Evolutionary conservation across 2,329 filamentous ascomycete species (phyloP), one percentile per base, ranked within the genome.

Genomic region (Bimuria novae-zelandiae): DNA sequence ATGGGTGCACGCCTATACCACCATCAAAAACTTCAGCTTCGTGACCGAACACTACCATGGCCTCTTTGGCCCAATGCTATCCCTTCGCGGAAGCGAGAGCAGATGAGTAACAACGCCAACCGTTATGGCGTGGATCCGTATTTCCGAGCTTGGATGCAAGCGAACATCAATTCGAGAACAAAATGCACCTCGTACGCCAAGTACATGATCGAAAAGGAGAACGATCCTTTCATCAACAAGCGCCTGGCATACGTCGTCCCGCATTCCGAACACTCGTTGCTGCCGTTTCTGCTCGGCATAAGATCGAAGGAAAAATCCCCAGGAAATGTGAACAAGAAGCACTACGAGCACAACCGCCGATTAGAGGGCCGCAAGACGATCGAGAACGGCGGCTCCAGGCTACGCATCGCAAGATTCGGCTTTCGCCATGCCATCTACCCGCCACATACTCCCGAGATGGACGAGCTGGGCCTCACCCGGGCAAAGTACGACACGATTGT

Each of bases 21-120:
- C 22, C 54, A 62, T 30, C 55, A 57, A 33, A 44, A 54, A 32
- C 32, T 51, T 16, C 40, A 56, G 21, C 43, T 56, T 19, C 49
- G 52, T 7, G 63, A 67, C 45, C 54, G 55, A 19, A 59, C 64
- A 19, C 40, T 36, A 19, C 63, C 64, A 10, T 60, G 60, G 57
- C 57, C 63, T 33, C 47, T 64, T 7, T 65, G 63, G 56, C 63
- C 61, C 10, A 65, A 65, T 17, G 58, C 65, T 16, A 62, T 68
- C n/a, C 65, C 62, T 4, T 52, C 54, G 2, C 53, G 44, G 19
- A 67, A 67, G 33, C 55, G 59, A 16, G 48, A 54, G 17, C 40
- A 64, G 17, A 61, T 67, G 50, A 49, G 49, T 25, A 51, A 35
- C 11, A 51, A 61, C 29, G 54, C 59, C 6, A 63, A 61, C 8